Percentiles rank a stretch among this genome's conserved stretches.
Evolutionary conservation across 2,329 filamentous ascomycete species (phyloP).

Genomic region (Lachnellula occidentalis): DNA sequence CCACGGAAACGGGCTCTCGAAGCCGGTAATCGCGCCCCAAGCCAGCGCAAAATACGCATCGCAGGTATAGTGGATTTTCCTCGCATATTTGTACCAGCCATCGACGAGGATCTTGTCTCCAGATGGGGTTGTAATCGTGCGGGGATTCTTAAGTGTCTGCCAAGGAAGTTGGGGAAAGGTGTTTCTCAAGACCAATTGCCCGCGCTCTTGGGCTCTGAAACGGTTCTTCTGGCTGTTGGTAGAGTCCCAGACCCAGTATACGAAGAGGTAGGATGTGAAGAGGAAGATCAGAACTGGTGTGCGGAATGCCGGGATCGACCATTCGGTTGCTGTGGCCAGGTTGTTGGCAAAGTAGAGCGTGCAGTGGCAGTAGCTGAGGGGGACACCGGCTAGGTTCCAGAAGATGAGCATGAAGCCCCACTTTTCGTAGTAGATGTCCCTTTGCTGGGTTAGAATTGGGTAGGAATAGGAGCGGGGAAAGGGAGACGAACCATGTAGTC

Average conservation of each 20-base stretch:
- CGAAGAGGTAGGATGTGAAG: constrained; percentile 66
- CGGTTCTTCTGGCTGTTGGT: constrained; percentile 92
- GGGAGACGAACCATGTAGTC: constrained; percentile 59
- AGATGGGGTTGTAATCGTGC: constrained; percentile 65
- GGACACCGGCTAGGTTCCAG: constrained; percentile 92
- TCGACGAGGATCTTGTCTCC: constrained; percentile 76
- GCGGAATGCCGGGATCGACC: constrained; percentile 44
- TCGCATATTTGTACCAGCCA: constrained; percentile 77
- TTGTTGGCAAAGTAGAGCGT: constrained; percentile 86
- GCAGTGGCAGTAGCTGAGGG: constrained; percentile 88
- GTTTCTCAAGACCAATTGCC: constrained; percentile 62
- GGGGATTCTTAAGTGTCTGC: constrained; percentile 75
- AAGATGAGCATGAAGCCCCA: constrained; percentile 98
- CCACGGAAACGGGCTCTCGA: constrained; percentile 76
- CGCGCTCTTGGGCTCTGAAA: constrained; percentile 75
- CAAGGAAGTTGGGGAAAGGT: constrained; percentile 87
- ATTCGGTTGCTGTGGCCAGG: constrained; percentile 65
- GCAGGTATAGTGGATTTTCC: constrained; percentile 77
- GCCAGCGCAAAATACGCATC: constrained; percentile 69
- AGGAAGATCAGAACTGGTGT: constrained; percentile 59
- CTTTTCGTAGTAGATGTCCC: constrained; percentile 96
- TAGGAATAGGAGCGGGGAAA: neutral
- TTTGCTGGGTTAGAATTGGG: constrained; percentile 25
- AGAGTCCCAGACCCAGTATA: constrained; percentile 91
- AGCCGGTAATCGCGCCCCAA: constrained; percentile 74